These are phyloP conservation scores for Annona cherimola DNA, from an alignment of 164 flowering plant genomes.

Conservation along the genomic window DNA sequence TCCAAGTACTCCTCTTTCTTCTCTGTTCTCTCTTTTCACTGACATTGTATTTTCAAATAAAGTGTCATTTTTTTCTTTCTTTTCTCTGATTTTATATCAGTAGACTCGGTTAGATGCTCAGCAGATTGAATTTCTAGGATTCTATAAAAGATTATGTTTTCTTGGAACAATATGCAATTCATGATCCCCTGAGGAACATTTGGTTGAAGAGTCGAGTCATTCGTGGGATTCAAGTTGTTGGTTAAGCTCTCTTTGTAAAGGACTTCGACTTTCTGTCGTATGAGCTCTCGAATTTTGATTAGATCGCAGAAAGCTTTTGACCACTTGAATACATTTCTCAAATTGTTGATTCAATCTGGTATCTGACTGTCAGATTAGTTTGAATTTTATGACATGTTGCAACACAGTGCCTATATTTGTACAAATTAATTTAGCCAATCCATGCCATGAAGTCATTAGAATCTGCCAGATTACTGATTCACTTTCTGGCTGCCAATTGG, in stretches of 20 bases:
- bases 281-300: not conserved
- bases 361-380: not conserved
- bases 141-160: not conserved
- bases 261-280: not conserved
- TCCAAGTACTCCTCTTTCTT: constrained; percentile 48
- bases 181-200: not conserved
- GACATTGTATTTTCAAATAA: not conserved
- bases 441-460: not conserved
- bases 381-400: not conserved
- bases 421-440: not conserved
- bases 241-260: too few relatives aligned
- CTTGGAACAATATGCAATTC: not conserved
- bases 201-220: not conserved
- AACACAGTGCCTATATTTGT: not conserved
- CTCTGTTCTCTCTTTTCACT: not conserved
- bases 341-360: not conserved
- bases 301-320: not conserved
- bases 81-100: not conserved
- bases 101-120: not conserved
- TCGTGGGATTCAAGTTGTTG: not conserved
- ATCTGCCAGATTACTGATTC: not conserved
- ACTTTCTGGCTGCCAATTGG: not conserved
- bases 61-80: constrained; percentile 2
- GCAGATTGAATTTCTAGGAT: not conserved
- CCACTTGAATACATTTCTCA: too few relatives aligned